Conservation (phyloP, 345 rosid species). For the Anastatica hierochuntica region DNA sequence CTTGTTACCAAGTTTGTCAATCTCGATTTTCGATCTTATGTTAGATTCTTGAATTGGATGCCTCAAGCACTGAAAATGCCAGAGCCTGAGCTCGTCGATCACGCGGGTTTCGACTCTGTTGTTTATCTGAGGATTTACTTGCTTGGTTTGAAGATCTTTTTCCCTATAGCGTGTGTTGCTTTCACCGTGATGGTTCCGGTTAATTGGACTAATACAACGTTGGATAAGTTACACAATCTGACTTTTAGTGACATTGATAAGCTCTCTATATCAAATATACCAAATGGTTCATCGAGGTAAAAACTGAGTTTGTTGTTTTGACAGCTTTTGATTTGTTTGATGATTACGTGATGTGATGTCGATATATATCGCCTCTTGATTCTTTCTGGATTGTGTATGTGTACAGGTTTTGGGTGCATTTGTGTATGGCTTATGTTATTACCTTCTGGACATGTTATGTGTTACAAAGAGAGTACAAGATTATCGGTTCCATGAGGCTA, state of each 20-base stretch:
- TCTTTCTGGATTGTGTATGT: neutral
- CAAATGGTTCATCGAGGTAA: conserved; percentile 62
- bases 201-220: conserved; percentile 68
- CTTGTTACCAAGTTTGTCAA: conserved; percentile 63
- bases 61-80: conserved; percentile 87
- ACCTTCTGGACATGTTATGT: conserved; percentile 92
- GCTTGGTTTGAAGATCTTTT: conserved; percentile 85
- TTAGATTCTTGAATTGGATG: conserved; percentile 81
- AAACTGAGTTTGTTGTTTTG: neutral
- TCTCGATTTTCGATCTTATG: conserved; percentile 61
- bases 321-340: too few species aligned
- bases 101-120: conserved; percentile 87
- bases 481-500: conserved; percentile 66
- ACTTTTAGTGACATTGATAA: conserved; percentile 66
- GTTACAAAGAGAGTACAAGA: conserved; percentile 63
- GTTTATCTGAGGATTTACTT: conserved; percentile 77
- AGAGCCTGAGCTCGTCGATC: conserved; percentile 80
- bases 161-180: conserved; percentile 64
- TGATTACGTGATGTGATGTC: too few species aligned
- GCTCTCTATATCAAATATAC: conserved; percentile 86
- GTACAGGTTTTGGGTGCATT: conserved; percentile 84
- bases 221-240: conserved; percentile 35
- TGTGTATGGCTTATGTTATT: conserved; percentile 76
- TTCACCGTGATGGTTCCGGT: conserved; percentile 72
- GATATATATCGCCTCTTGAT: too few species aligned